Evolutionary conservation across 805 yeast genomes (phyloP).

Genomic region (Clavispora santaluciae): DNA sequence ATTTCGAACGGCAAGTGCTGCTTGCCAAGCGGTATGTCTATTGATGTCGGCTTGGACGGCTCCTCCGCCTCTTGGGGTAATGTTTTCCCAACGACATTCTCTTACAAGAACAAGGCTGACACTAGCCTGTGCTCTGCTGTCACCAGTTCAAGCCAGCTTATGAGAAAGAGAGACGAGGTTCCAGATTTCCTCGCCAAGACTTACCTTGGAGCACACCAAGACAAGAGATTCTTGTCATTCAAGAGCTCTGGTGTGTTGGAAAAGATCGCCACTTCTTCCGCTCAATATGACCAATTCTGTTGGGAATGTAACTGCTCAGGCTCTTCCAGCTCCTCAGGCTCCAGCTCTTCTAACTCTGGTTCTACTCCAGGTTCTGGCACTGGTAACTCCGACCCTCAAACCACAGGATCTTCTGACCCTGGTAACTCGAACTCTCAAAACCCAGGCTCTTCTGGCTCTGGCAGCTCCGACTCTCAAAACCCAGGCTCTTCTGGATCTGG

Average conservation of each 20-base stretch:
- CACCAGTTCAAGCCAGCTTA: slow-evolving; percentile 1
- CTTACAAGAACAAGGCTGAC: slow-evolving; percentile 1
- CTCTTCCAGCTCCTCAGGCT: neutral
- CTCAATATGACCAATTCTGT: slow-evolving; percentile 6
- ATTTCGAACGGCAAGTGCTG: slow-evolving; percentile 5
- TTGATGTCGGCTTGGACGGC: slow-evolving; percentile 3
- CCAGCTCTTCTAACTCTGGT: neutral
- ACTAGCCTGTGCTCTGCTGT: neutral
- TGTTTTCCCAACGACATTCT: slow-evolving; percentile 1
- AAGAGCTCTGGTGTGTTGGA: neutral
- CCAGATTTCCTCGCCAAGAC: neutral
- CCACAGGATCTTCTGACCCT: too few species aligned
- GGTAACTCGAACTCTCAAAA: too few species aligned
- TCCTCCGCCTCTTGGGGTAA: slow-evolving; percentile 3
- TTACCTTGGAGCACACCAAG: neutral
- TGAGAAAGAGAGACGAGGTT: slow-evolving; percentile 5
- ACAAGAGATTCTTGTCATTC: slow-evolving; percentile 5
- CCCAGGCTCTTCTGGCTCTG: neutral
- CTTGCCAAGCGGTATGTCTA: slow-evolving; percentile 4
- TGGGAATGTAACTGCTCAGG: slow-evolving; percentile 6
- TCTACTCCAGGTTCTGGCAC: neutral
- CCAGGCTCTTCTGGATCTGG: neutral
- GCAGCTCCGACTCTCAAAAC: neutral
- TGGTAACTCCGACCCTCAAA: too few species aligned
- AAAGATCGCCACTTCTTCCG: slow-evolving; percentile 1